Base-by-base conservation (phyloP, 2,329 filamentous ascomycete genomes). In the Fusarium vanettenii region DNA sequence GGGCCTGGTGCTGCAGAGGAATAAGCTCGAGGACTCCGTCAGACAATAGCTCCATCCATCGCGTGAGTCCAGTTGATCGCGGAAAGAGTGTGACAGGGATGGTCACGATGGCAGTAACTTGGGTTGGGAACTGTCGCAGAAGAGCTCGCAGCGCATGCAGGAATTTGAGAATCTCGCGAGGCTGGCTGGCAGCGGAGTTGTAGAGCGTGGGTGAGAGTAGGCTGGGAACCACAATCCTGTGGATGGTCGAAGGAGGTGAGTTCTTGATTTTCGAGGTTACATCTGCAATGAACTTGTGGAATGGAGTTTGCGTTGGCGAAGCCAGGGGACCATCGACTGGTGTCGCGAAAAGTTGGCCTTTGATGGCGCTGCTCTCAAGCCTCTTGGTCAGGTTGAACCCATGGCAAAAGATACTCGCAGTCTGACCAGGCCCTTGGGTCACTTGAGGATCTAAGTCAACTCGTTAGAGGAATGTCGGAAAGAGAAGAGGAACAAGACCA, bases 1-100 rank as follows among this genome's bases (percentile, higher is more conserved):
- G 89, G 81, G 65, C 87, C 85, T 60, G 90, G 86, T 68, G 90
- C 86, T 74, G 87, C 78, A 96, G 84, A 85, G 97, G 79, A 31
- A 94, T 91, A 16, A 99, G 87, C 83, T 98, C 95, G 25, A 98
- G 85, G 8, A 97, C 94, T 6, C 95, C 95, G 79, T 99, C 97
- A 74, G 88, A 92, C 1, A 98, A 85, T 3, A 94, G 86, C 81
- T 99, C 97, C 72, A 95, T 92, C 94, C 95, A 98, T 59, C 94
- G 91, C 13, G 94, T 91, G 13, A 98, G 86, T 2, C 94, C 95
- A 1, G 92, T 90, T 22, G 85, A 87, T 16, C 96, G 91, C 2
- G 95, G 93, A 80, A 94, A 94, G 1, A 99, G 89, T 0, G 94
- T 92, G 1, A 96, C 86, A 0, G 96, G 95, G 1, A 98, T 83